Percentiles rank a stretch among this genome's conserved stretches.
Evolutionary conservation across 2,329 filamentous ascomycete species (phyloP).

Genomic region (Verticillium isaacii): DNA sequence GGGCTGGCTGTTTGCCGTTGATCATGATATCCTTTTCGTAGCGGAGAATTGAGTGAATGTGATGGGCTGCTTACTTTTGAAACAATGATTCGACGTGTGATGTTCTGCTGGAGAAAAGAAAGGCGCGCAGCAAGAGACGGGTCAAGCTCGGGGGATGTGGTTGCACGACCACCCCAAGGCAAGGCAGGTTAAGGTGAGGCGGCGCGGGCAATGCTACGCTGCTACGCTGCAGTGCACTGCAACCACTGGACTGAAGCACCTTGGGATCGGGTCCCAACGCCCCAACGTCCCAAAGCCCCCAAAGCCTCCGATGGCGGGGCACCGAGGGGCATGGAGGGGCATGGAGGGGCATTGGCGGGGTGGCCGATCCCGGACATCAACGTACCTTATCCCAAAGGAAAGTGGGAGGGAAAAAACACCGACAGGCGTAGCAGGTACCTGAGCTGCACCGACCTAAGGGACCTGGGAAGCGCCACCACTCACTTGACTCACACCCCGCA

Average conservation of each 20-base stretch:
- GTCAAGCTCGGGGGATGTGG: no score
- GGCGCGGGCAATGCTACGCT: no score
- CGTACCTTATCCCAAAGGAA: no score
- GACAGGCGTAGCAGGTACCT: not conserved
- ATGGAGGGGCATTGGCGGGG: slow-evolving; percentile 8
- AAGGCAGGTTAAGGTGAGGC: no score
- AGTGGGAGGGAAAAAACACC: slow-evolving; percentile 6
- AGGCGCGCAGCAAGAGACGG: no score
- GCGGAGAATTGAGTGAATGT: not conserved
- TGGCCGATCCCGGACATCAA: slow-evolving; percentile 9
- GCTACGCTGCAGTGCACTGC: no score
- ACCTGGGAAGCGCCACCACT: slow-evolving; percentile 3
- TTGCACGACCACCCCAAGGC: no score
- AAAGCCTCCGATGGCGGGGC: slow-evolving; percentile 14
- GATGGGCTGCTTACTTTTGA: not conserved
- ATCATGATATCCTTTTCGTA: not conserved
- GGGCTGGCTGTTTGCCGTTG: not conserved
- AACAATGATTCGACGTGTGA: no score
- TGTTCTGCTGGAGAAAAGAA: no score
- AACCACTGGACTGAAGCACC: no score
- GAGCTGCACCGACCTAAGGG: not conserved
- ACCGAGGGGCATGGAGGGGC: slow-evolving; percentile 4
- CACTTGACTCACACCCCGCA: slow-evolving; percentile 11
- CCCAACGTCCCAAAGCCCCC: no score
- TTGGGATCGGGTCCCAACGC: no score